phyloP scores from a whole-genome alignment of 176 grass and related monocot genomes.

The Zoysia japonica region DNA sequence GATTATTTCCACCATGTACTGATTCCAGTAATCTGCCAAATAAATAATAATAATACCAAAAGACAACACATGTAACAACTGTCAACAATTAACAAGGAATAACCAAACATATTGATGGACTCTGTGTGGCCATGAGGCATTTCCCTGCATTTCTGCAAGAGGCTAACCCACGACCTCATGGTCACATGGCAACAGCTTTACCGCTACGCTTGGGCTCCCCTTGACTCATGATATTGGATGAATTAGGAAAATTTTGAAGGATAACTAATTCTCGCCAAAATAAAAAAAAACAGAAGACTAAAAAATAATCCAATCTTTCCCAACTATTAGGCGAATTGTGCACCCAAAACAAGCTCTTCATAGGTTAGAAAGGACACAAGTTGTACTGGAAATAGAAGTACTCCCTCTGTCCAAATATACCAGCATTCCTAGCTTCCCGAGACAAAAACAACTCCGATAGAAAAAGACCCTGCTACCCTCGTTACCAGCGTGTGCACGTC shows the following conservation, averaged over 20 bases:
- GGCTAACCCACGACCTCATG: too few relatives aligned
- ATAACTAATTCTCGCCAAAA: slow-evolving; percentile 7
- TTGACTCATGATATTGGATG: neutral
- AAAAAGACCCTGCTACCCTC: too few relatives aligned
- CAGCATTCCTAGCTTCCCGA: too few relatives aligned
- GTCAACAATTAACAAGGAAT: slow-evolving; percentile 8
- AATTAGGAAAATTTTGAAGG: neutral
- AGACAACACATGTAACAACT: slow-evolving; percentile 20
- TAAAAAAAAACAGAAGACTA: neutral
- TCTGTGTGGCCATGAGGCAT: neutral
- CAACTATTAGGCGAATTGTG: neutral
- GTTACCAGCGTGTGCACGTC: too few relatives aligned
- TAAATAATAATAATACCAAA: slow-evolving; percentile 31
- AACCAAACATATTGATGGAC: neutral
- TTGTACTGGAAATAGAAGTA: slow-evolving; percentile 19
- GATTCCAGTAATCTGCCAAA: slow-evolving; percentile 70
- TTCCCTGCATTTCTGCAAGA: too few relatives aligned
- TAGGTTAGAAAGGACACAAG: slow-evolving; percentile 13
- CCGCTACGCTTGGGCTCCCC: too few relatives aligned
- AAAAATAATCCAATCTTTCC: neutral
- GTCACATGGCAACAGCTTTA: too few relatives aligned
- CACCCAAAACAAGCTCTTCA: neutral
- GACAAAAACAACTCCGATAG: too few relatives aligned
- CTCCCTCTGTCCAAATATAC: too few relatives aligned
- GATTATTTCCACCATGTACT: slow-evolving; percentile 56